A percentile compares a stretch with the other conserved stretches of the same genome.
Evolutionary conservation across 228 moss, liverwort and hornwort species (phyloP).

Genomic region (Sphagnum magellanicum): DNA sequence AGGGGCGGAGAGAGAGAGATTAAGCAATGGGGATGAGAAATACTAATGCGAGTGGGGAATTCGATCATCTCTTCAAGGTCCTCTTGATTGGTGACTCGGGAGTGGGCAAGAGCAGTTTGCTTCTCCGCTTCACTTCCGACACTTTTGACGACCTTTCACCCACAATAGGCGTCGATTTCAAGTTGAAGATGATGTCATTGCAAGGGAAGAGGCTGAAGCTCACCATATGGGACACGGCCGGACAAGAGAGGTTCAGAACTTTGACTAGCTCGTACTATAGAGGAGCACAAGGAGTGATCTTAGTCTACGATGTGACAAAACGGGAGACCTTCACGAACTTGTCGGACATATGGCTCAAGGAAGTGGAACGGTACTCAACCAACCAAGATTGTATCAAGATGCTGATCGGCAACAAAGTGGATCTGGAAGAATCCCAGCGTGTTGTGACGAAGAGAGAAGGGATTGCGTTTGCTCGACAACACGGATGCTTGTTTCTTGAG

Average conservation of each 20-base stretch:
- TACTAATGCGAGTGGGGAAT: conserved; percentile 23
- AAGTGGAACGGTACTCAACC: conserved; percentile 84
- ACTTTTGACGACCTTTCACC: conserved; percentile 89
- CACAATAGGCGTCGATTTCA: conserved; percentile 98
- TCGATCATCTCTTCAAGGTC: conserved; percentile 93
- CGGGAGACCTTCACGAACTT: conserved; percentile 90
- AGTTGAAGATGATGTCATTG: conserved; percentile 74
- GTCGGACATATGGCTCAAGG: conserved; percentile 88
- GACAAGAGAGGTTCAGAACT: conserved; percentile 92
- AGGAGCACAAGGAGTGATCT: conserved; percentile 83
- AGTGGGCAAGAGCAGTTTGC: conserved; percentile 92
- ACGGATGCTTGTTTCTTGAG: conserved; percentile 91
- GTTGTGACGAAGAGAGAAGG: conserved; percentile 94
- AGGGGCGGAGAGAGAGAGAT: no score
- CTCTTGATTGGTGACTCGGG: conserved; percentile 87
- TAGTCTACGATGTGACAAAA: conserved; percentile 88
- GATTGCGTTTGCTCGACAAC: conserved; percentile 84
- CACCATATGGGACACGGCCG: conserved; percentile 98
- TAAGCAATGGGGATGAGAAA: no score
- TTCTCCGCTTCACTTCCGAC: conserved; percentile 82
- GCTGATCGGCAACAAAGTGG: conserved; percentile 95
- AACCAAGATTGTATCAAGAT: conserved; percentile 92
- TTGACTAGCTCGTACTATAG: conserved; percentile 92
- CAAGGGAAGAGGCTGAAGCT: conserved; percentile 85
- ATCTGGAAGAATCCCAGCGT: conserved; percentile 72